Evolutionary conservation across 345 rosid species (phyloP).

Genomic region (Arabis alpina): DNA sequence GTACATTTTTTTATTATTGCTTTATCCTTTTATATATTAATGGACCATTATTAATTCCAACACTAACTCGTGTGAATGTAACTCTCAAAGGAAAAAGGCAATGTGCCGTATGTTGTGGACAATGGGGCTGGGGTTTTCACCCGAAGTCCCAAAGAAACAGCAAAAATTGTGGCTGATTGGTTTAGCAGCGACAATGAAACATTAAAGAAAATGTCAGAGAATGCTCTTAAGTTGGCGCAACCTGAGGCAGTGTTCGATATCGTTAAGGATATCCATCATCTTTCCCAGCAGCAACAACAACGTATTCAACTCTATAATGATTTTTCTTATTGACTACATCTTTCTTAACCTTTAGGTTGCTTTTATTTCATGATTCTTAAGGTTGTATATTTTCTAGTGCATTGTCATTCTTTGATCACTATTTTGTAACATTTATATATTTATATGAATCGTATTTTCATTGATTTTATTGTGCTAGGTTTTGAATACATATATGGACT

Average conservation of each 20-base stretch:
- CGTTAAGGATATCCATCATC: conserved; percentile 82
- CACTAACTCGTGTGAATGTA: conserved; percentile 16
- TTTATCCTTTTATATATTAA: neutral
- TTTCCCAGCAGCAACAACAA: conserved; percentile 54
- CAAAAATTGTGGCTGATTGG: conserved; percentile 78
- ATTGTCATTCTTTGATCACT: conserved; percentile 36
- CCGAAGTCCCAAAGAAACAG: conserved; percentile 86
- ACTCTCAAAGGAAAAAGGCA: conserved; percentile 80
- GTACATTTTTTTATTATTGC: conserved; percentile 40
- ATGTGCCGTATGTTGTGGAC: conserved; percentile 90
- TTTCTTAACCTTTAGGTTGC: conserved; percentile 11
- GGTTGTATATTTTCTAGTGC: conserved; percentile 26
- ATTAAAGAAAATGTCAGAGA: conserved; percentile 65
- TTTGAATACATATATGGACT: no score
- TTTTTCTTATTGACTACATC: conserved; percentile 22
- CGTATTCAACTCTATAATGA: conserved; percentile 32
- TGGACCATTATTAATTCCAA: neutral
- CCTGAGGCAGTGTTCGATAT: conserved; percentile 96
- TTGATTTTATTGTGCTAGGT: no score
- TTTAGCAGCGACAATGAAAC: conserved; percentile 70
- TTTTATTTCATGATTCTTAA: conserved; percentile 5
- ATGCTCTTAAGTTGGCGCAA: conserved; percentile 80
- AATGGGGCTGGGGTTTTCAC: conserved; percentile 92
- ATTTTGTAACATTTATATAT: conserved; percentile 4
- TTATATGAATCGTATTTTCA: neutral